These are phyloP conservation scores for Globisporangium middletonii DNA, from an alignment of 352 stramenopile species.

Conservation along the genomic window DNA sequence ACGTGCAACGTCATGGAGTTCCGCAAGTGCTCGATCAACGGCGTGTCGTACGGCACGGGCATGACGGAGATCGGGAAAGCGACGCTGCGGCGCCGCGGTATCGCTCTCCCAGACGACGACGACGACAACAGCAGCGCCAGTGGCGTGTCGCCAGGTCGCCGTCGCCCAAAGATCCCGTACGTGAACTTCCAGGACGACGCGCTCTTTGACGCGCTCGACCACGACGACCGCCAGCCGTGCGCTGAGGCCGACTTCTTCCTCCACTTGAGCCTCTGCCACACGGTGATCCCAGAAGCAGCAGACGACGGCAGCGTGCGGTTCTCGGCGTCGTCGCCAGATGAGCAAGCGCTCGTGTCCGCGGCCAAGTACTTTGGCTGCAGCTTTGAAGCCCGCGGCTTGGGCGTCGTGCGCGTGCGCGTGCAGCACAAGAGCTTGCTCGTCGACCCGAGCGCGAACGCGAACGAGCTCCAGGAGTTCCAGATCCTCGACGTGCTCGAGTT, in stretches of 20 bases:
- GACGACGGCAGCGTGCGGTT: not conserved
- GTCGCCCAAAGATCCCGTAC: not conserved
- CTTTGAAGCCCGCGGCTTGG: not conserved
- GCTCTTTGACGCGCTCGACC: slow-evolving; percentile 62
- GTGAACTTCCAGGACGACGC: slow-evolving; percentile 31
- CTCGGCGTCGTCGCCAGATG: not conserved
- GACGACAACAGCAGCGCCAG: not conserved
- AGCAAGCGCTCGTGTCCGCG: not conserved
- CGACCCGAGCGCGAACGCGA: not conserved
- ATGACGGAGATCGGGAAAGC: slow-evolving; percentile 30
- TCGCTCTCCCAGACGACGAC: not conserved
- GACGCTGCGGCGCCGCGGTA: not conserved
- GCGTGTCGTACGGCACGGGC: slow-evolving; percentile 72
- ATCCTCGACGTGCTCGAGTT: slow-evolving; percentile 83
- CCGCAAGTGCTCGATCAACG: slow-evolving; percentile 83
- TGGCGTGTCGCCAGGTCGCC: not conserved
- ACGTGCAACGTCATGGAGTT: slow-evolving; percentile 99
- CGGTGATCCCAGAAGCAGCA: slow-evolving; percentile 23
- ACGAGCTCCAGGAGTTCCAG: slow-evolving; percentile 21
- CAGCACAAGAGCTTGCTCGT: not conserved
- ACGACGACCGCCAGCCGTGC: not conserved
- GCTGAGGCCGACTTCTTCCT: not conserved
- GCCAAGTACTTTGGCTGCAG: slow-evolving; percentile 1
- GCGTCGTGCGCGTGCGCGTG: slow-evolving; percentile 31
- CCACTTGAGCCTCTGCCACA: not conserved